Conservation (phyloP, 306 rosid species). For the Prunus salicina region DNA sequence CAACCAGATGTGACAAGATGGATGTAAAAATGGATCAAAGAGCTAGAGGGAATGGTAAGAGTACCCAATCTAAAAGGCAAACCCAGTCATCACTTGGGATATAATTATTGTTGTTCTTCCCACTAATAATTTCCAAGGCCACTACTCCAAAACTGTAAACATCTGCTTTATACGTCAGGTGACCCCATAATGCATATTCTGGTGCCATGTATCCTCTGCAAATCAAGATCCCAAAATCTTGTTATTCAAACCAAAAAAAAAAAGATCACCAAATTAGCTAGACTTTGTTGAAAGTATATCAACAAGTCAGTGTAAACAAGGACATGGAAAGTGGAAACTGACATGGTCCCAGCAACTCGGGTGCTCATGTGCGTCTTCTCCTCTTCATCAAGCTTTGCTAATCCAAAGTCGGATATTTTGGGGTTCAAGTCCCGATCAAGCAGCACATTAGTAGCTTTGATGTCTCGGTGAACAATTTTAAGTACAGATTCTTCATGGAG, state of each 20-base stretch:
- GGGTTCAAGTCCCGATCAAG: constrained; percentile 61
- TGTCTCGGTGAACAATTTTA: constrained; percentile 72
- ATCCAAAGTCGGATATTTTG: constrained; percentile 76
- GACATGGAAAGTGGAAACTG: constrained; percentile 20
- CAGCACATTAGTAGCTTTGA: constrained; percentile 75
- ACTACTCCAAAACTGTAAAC: too few species aligned
- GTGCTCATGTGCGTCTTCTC: constrained; percentile 75
- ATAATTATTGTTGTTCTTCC: constrained; percentile 50
- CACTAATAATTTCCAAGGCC: too few species aligned
- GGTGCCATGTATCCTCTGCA: constrained; percentile 78
- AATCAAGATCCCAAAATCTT: background rate
- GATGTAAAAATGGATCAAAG: background rate
- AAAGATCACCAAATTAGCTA: background rate
- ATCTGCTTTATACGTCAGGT: too few species aligned
- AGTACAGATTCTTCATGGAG: constrained; percentile 70
- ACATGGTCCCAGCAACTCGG: constrained; percentile 78
- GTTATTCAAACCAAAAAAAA: background rate
- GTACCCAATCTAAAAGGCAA: constrained; percentile 69
- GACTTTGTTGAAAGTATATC: background rate
- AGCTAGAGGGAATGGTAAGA: background rate
- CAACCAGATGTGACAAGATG: background rate
- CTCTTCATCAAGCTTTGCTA: constrained; percentile 66
- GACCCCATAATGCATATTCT: too few species aligned
- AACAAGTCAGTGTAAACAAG: background rate
- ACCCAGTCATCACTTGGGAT: constrained; percentile 43